Evolutionary conservation across 805 yeast genomes (phyloP), one percentile per base, ranked within the genome.

Genomic region (Ogataea populi-albae): DNA sequence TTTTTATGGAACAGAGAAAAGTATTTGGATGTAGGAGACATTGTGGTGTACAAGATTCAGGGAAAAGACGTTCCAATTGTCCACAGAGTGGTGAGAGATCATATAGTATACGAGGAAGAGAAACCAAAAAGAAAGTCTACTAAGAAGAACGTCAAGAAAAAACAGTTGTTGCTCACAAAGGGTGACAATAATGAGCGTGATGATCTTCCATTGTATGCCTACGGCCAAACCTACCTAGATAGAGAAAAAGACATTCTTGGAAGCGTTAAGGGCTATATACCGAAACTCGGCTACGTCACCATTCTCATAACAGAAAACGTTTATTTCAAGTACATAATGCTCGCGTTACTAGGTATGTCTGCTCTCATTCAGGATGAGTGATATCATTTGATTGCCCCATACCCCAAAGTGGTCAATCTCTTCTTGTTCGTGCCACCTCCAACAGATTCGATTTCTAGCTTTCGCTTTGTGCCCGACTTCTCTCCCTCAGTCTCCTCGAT

Each of bases 171-270:
- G 32, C 71, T 93, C 41, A 93, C 98, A 1, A 93, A 93, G 61
- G 98, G 98, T 60, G 98, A 93, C 61, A 93, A 93, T 59, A 93
- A 93, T 57, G 86, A 89, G 3, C 80, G 84, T 34, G 95, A 93
- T 61, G 98, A 93, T 61, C 70, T 93, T 47, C 81, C 86, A 11
- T 69, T 93, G 30, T 93, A 93, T 57, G 84, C 88, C 1, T 71
- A 76, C 46, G 78, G 76, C 37, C 89, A 86, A 53, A 68, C 67
- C 30, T 93, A 93, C 52, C 67, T 93, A 51, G 79, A 86, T 50
- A 79, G 89, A 45, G 73, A 79, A 26, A 69, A 64, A 10, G 98
- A 93, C 54, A 73, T 93, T 34, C 78, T 86, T 6, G 98, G 98
- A 2, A 79, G 88, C 2, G 98, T 91, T n/a, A 81, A 81, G 62